Percentiles rank a stretch among this genome's conserved stretches.
Conservation (phyloP, 305 asterid species). For the Solanum aculeatissimum region DNA sequence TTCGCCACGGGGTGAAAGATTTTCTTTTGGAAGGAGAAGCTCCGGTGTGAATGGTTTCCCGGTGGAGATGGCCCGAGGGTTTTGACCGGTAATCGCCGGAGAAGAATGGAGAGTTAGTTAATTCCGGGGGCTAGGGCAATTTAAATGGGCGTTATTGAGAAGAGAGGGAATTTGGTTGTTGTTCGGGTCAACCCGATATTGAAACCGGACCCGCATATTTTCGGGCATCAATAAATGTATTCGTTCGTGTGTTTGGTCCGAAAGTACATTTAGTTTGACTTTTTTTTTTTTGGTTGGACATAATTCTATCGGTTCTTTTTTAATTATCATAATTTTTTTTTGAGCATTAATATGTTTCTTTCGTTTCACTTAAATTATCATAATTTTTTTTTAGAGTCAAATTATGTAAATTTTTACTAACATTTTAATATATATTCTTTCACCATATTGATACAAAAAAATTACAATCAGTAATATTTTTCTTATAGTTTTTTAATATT, state of each 20-base stretch:
- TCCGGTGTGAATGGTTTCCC: neutral
- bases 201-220: neutral
- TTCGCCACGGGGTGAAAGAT: neutral
- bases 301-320: neutral
- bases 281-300: neutral
- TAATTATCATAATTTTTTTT: too few relatives aligned
- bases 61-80: neutral
- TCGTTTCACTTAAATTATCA: too few relatives aligned
- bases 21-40: neutral
- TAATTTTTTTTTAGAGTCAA: too few relatives aligned
- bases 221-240: neutral
- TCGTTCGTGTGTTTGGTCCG: neutral
- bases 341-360: too few relatives aligned
- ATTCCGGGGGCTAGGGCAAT: neutral
- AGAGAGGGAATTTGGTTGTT: neutral
- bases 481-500: too few relatives aligned
- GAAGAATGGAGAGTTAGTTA: neutral
- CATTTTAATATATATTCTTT: too few relatives aligned
- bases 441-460: too few relatives aligned
- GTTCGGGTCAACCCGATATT: neutral
- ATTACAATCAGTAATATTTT: too few relatives aligned
- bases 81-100: neutral
- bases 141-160: neutral
- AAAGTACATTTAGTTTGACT: neutral
- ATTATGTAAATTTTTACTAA: too few relatives aligned